These are phyloP conservation scores for Trichaptum fuscoviolaceum DNA, from an alignment of 768 basidiomycete genomes.

Conservation along the genomic window DNA sequence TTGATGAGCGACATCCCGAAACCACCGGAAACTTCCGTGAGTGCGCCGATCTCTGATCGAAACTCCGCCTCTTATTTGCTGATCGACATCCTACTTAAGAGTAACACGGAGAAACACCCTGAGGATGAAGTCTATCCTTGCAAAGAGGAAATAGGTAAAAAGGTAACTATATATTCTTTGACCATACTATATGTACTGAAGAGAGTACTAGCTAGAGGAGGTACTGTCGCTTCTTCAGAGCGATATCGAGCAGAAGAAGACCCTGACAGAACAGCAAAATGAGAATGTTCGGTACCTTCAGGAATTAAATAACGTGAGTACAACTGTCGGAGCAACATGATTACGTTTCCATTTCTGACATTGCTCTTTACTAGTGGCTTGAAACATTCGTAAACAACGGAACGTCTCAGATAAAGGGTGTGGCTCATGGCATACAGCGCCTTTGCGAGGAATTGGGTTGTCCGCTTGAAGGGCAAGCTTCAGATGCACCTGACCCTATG, in stretches of 20 bases:
- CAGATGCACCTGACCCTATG: conserved; percentile 4
- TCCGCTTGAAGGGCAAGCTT: conserved; percentile 15
- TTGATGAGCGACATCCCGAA: conserved; percentile 33
- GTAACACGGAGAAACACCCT: no score
- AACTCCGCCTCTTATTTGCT: conserved; percentile 8
- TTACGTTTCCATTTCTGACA: not conserved
- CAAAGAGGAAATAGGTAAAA: conserved; percentile 12
- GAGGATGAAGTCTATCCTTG: not conserved
- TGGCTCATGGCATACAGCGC: conserved; percentile 55
- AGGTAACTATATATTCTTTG: conserved; percentile 15
- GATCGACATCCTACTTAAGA: conserved; percentile 10
- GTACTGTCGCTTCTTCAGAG: conserved; percentile 44
- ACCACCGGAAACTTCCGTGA: conserved; percentile 7
- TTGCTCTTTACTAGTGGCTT: conserved; percentile 54
- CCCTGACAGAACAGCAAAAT: conserved; percentile 58
- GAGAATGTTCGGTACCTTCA: conserved; percentile 77
- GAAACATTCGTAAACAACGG: conserved; percentile 77
- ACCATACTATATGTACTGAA: conserved; percentile 7
- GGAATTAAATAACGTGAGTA: conserved; percentile 62
- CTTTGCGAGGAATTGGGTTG: conserved; percentile 52
- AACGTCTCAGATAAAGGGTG: conserved; percentile 62
- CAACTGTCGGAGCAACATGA: not conserved
- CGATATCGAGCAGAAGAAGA: conserved; percentile 41
- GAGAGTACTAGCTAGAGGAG: conserved; percentile 30
- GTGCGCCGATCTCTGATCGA: conserved; percentile 17